phyloP scores from a whole-genome alignment of 257 asterid genomes.

The Solanum etuberosum region DNA sequence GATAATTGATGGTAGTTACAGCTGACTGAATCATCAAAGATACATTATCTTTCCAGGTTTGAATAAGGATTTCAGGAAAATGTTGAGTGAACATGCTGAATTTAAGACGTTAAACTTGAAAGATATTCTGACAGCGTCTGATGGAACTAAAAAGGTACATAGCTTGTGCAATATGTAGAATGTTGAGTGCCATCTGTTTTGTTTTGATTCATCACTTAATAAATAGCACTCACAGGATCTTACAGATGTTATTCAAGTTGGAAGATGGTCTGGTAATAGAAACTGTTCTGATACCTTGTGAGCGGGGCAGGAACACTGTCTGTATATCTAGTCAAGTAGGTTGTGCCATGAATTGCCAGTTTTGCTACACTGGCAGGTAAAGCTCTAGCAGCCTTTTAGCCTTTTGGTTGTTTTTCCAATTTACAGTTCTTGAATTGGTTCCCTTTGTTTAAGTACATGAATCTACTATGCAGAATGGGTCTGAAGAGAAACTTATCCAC shows the following conservation, averaged over 20 bases:
- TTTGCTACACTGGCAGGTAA: conserved; percentile 97
- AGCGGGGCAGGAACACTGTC: conserved; percentile 80
- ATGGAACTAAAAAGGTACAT: conserved; percentile 92
- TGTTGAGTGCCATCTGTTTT: background rate
- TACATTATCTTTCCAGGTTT: conserved; percentile 40
- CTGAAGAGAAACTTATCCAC: conserved; percentile 68
- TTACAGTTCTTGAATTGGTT: background rate
- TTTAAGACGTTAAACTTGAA: conserved; percentile 50
- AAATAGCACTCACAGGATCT: conserved; percentile 61
- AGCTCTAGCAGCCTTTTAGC: background rate
- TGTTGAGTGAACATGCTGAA: conserved; percentile 64
- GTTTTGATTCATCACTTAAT: conserved; percentile 45
- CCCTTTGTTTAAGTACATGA: background rate
- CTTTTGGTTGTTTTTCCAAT: background rate
- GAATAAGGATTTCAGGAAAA: conserved; percentile 75
- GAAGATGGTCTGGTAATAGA: conserved; percentile 81
- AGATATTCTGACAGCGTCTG: conserved; percentile 66
- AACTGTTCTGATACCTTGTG: conserved; percentile 91
- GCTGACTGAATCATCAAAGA: background rate
- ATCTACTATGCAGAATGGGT: conserved; percentile 75
- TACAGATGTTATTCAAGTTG: conserved; percentile 83
- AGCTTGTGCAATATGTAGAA: background rate
- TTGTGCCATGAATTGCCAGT: conserved; percentile 95
- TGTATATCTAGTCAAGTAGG: conserved; percentile 99
- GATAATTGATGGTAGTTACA: background rate